These are phyloP conservation scores for Ajuga reptans DNA, from an alignment of 305 asterid genomes.

Conservation along the genomic window DNA sequence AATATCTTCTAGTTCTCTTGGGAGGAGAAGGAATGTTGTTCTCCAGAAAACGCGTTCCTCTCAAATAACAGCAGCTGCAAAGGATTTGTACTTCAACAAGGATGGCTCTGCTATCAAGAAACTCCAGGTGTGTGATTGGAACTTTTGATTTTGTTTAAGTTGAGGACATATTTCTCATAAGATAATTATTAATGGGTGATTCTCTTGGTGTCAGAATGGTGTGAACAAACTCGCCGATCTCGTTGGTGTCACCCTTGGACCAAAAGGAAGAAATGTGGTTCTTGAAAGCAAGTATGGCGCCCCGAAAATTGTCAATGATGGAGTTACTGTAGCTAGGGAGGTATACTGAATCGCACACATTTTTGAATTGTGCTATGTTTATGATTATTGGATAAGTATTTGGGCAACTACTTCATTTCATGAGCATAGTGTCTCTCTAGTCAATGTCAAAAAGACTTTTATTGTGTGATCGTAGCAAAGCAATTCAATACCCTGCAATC, in stretches of 20 bases:
- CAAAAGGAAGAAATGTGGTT: constrained; percentile 93
- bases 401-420: background rate
- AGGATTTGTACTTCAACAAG: constrained; percentile 80
- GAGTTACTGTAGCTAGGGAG: constrained; percentile 93
- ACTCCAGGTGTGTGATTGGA: constrained; percentile 47
- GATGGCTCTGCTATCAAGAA: constrained; percentile 91
- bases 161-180: background rate
- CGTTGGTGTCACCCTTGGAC: constrained; percentile 96
- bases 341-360: constrained; percentile 18
- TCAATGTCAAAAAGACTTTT: background rate
- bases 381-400: background rate
- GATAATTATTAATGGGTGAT: background rate
- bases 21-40: constrained; percentile 40
- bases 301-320: constrained; percentile 91
- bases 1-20: constrained; percentile 44
- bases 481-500: background rate
- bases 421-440: background rate
- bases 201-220: constrained; percentile 47
- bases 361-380: background rate
- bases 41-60: constrained; percentile 36
- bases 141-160: background rate
- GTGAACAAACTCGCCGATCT: constrained; percentile 92
- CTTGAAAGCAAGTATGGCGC: constrained; percentile 93
- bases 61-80: constrained; percentile 61
- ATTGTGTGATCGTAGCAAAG: background rate